A percentile compares a stretch with the other conserved stretches of the same genome.
Evolutionary conservation across 768 basidiomycete species (phyloP).

Genomic region (Tephrocybe rancida): DNA sequence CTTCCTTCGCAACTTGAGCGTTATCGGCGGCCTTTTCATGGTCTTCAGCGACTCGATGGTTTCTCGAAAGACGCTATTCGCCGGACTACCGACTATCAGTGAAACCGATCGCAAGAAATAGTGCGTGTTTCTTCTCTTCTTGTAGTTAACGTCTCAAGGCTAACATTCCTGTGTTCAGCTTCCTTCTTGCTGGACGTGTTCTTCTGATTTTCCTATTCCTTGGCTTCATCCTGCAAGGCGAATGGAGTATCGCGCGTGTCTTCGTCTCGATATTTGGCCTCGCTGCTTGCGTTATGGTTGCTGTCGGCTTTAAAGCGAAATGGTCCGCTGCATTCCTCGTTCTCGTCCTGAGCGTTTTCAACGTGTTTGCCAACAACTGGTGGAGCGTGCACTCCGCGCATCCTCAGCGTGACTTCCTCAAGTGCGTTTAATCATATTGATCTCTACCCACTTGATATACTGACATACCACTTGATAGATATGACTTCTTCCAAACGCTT

Average conservation of each 20-base stretch:
- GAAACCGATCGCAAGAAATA: constrained; percentile 99
- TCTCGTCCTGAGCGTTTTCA: constrained; percentile 89
- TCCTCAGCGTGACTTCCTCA: constrained; percentile 97
- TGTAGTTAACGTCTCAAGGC: neutral
- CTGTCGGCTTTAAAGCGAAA: constrained; percentile 98
- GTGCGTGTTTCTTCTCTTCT: constrained; percentile 43
- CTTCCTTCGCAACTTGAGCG: constrained; percentile 98
- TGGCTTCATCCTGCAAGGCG: constrained; percentile 93
- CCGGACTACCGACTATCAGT: constrained; percentile 85
- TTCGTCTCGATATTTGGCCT: constrained; percentile 90
- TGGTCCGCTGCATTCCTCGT: constrained; percentile 98
- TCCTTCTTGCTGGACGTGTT: constrained; percentile 95
- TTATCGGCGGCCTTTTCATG: constrained; percentile 99
- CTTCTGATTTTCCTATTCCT: constrained; percentile 99
- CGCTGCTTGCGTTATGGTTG: constrained; percentile 93
- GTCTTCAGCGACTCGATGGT: constrained; percentile 97
- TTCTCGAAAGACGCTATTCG: constrained; percentile 84
- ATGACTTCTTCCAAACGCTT: constrained; percentile 99
- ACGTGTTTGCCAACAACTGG: constrained; percentile 98
- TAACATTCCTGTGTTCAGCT: constrained; percentile 48
- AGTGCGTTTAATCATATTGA: constrained; percentile 52
- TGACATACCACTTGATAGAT: constrained; percentile 50
- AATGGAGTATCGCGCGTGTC: constrained; percentile 85
- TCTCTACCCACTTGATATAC: neutral
- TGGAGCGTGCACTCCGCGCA: constrained; percentile 93